Base-by-base conservation (phyloP, 192 early-diverging fungal species). In the Martensiomyces pterosporus region DNA sequence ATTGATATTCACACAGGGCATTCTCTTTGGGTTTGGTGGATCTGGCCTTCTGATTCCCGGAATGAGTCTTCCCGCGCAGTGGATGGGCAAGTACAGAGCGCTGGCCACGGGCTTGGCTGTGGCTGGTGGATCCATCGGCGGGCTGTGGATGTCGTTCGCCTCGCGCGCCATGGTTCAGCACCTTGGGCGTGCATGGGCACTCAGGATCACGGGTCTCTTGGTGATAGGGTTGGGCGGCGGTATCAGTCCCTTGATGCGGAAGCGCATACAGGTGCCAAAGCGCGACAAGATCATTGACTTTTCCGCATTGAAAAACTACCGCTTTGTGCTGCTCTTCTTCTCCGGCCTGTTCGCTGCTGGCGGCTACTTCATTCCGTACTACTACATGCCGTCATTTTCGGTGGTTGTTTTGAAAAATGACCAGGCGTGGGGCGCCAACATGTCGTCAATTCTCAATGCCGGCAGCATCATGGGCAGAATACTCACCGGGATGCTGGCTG, bases 91-190 rank as follows among this genome's bases (percentile, higher is more conserved):
- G 39, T 61, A 78, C 25, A 70, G 86, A 8, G 82, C 82, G 0
- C 34, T 88, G n/a, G 90, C 88, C 1, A 76, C 82, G 12, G 90
- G 90, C 2, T 42, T 88, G 23, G 85, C 84, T 12, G 71, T 85
- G 23, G 65, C 86, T 12, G 90, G 88, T 0, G 68, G 77, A 4
- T 83, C 84, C 12, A 43, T 89, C 3, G 90, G 90, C 24, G 87
- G 88, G 6, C 60, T 91, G 13, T 77, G 67, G 39, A 41, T 89
- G 19, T 65, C 82, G 12, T 78, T 77, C 37, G 66, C 84, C 0
- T 64, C 67, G 0, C 78, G 78, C n/a, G 57, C 58, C 2, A 64
- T 86, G 25, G 67, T 90, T 1, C 54, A 64, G 13, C 32, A 29
- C 2, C 14, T 87, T n/a, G 87, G 85, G 0, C 61, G 71, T 33